A percentile compares a stretch with the other conserved stretches of the same genome.
phyloP scores from a whole-genome alignment of 1,139 yeast species.

The Pichia sp. region DNA sequence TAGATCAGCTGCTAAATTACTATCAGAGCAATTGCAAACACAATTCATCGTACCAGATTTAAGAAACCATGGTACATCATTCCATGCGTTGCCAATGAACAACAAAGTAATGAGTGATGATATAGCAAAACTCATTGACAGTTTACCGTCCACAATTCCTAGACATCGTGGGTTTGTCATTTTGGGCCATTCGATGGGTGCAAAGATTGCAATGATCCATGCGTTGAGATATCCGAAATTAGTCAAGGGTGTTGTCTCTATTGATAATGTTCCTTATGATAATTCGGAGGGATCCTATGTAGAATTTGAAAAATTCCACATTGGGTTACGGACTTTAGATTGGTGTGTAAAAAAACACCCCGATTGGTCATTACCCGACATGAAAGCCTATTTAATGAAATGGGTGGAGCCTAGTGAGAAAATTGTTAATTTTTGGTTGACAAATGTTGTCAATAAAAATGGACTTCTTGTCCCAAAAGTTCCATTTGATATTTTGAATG shows the following conservation, averaged over 20 bases:
- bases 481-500: constrained; percentile 65
- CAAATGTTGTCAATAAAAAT: constrained; percentile 43
- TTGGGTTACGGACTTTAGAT: constrained; percentile 22
- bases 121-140: constrained; percentile 36
- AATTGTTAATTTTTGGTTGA: constrained; percentile 69
- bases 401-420: constrained; percentile 56
- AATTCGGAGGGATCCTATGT: constrained; percentile 24
- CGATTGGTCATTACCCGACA: constrained; percentile 13
- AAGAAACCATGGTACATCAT: constrained; percentile 89
- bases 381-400: constrained; percentile 56
- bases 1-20: constrained; percentile 60
- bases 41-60: constrained; percentile 68
- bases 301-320: constrained; percentile 29
- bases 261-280: constrained; percentile 80
- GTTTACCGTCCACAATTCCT: constrained; percentile 16
- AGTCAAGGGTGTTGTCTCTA: constrained; percentile 63
- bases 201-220: constrained; percentile 85
- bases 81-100: constrained; percentile 64
- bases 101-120: constrained; percentile 79
- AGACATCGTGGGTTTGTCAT: constrained; percentile 37
- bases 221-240: constrained; percentile 66
- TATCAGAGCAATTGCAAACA: constrained; percentile 36
- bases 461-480: constrained; percentile 37
- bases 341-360: constrained; percentile 16
- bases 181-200: constrained; percentile 97